These are phyloP conservation scores for Cercospora sesami DNA, from an alignment of 2,329 filamentous ascomycete species.

Conservation along the genomic window DNA sequence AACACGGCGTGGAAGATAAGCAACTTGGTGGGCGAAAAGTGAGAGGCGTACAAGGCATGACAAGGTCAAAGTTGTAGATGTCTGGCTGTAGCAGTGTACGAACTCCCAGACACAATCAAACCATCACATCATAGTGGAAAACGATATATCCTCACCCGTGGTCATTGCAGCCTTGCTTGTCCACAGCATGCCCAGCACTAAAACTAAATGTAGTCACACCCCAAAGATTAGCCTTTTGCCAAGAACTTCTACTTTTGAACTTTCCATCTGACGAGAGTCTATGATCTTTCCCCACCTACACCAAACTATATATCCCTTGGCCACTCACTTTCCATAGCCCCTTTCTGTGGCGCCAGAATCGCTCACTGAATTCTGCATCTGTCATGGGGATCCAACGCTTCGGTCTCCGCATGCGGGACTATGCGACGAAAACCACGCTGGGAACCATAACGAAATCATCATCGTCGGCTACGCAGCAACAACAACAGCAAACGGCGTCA, in stretches of 20 bases:
- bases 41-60: slow-evolving; percentile 21
- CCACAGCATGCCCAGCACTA: background rate
- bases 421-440: slow-evolving; percentile 16
- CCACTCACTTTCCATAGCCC: background rate
- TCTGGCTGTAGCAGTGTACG: background rate
- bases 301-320: background rate
- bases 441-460: slow-evolving; percentile 47
- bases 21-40: slow-evolving; percentile 44
- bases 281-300: background rate
- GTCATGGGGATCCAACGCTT: slow-evolving; percentile 33
- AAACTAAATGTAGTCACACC: background rate
- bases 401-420: slow-evolving; percentile 25
- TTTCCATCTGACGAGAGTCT: background rate
- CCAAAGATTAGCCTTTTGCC: background rate
- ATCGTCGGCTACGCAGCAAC: slow-evolving; percentile 62
- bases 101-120: background rate
- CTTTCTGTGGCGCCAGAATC: background rate
- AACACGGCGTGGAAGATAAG: slow-evolving; percentile 53
- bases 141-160: background rate
- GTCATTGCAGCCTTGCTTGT: background rate
- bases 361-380: background rate
- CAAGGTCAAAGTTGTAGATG: slow-evolving; percentile 45
- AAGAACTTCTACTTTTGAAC: background rate
- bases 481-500: background rate
- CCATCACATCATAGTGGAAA: background rate